A percentile compares a stretch with the other conserved stretches of the same genome.
Conservation (phyloP, 305 asterid genomes). For the Fraxinus sp. region DNA sequence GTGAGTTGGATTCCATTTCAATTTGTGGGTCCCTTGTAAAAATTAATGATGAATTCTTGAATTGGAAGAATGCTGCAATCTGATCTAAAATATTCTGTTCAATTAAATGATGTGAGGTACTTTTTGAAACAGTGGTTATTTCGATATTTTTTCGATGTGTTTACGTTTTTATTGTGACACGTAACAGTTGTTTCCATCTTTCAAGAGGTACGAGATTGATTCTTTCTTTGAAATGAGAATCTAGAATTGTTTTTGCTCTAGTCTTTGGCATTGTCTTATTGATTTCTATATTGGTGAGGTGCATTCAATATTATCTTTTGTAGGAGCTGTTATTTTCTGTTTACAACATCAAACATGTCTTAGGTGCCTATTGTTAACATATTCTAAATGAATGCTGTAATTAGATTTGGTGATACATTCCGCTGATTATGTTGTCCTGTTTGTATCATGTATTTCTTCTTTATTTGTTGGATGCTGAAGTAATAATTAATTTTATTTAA, state of each 20-base stretch:
- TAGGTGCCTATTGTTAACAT: neutral
- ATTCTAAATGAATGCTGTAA: neutral
- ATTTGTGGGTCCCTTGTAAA: neutral
- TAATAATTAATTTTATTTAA: neutral
- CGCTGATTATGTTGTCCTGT: neutral
- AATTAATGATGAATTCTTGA: neutral
- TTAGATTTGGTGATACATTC: constrained; percentile 9
- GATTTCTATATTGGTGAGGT: neutral
- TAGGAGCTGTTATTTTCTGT: neutral
- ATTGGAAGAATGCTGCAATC: neutral
- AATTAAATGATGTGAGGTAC: neutral
- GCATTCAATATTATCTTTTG: neutral
- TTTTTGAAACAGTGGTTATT: neutral
- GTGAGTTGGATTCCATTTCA: neutral
- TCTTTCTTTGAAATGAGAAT: neutral
- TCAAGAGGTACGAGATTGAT: neutral
- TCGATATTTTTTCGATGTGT: neutral
- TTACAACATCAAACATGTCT: neutral
- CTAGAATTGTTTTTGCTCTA: neutral
- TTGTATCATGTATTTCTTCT: neutral
- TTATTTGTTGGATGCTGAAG: neutral
- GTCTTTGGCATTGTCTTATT: neutral
- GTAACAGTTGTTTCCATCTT: neutral
- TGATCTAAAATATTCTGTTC: neutral
- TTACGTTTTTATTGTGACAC: neutral